A percentile compares a stretch with the other conserved stretches of the same genome.
phyloP scores from a whole-genome alignment of 2,329 filamentous ascomycete species.

The Aureobasidium sp. region DNA sequence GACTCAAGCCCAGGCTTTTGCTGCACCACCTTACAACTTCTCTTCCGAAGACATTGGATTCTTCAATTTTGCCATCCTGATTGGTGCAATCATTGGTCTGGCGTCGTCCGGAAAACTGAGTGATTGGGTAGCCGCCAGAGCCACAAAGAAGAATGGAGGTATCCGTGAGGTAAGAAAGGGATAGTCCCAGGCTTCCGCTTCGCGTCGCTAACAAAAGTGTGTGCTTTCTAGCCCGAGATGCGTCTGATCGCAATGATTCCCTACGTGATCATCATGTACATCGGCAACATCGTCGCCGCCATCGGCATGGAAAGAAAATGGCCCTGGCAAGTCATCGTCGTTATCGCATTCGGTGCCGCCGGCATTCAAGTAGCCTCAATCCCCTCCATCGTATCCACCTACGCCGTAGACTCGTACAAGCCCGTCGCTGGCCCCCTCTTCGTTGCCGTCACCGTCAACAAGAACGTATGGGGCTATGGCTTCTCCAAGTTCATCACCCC shows the following conservation, averaged over 20 bases:
- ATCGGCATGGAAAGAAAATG: conserved; percentile 28
- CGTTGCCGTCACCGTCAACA: conserved; percentile 54
- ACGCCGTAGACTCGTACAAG: conserved; percentile 57
- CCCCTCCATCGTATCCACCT: conserved; percentile 49
- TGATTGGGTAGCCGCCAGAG: conserved; percentile 48
- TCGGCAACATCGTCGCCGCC: conserved; percentile 50
- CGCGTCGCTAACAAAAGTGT: background rate
- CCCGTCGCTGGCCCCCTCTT: conserved; percentile 52
- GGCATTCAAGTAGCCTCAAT: conserved; percentile 53
- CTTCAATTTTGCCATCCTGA: conserved; percentile 48
- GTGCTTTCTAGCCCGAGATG: conserved; percentile 12
- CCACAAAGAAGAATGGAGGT: conserved; percentile 44
- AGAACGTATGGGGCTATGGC: conserved; percentile 56
- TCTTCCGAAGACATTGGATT: conserved; percentile 43
- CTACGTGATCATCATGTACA: conserved; percentile 44
- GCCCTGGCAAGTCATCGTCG: conserved; percentile 48
- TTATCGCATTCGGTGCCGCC: conserved; percentile 48
- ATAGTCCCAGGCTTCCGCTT: too few relatives aligned
- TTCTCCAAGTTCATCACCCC: conserved; percentile 39
- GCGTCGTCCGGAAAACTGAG: conserved; percentile 46
- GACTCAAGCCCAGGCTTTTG: conserved; percentile 47
- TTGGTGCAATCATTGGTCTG: conserved; percentile 47
- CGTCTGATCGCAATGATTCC: conserved; percentile 37
- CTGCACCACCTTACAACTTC: conserved; percentile 48
- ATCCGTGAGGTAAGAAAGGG: conserved; percentile 36